phyloP scores from a whole-genome alignment of 2,329 filamentous ascomycete genomes.

The Neocucurbitaria cava region DNA sequence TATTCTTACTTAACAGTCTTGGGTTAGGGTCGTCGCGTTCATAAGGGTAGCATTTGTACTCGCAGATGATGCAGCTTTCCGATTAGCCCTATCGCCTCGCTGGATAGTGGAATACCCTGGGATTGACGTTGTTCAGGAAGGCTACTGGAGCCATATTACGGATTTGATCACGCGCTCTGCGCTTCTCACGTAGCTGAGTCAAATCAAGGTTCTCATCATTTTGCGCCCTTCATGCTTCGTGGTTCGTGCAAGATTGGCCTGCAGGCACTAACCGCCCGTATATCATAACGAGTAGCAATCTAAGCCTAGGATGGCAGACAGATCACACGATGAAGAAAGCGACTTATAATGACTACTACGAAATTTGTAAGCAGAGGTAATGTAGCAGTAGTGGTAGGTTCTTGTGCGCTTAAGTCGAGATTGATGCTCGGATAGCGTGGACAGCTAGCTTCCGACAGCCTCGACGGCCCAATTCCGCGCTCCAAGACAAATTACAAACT shows the following conservation, averaged over 20 bases:
- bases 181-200: neutral
- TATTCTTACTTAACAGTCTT: neutral
- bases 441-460: neutral
- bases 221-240: neutral
- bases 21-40: neutral
- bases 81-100: neutral
- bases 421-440: conserved; percentile 8
- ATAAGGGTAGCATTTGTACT: neutral
- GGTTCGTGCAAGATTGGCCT: neutral
- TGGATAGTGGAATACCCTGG: neutral
- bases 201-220: neutral
- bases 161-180: neutral
- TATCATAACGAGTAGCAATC: neutral
- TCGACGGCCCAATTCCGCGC: conserved; percentile 32
- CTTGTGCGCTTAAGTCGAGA: too few species aligned
- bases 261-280: neutral
- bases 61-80: neutral
- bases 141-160: too few species aligned
- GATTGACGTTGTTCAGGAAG: neutral
- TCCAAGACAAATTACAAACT: conserved; percentile 24
- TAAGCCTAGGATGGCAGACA: neutral
- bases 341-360: too few species aligned
- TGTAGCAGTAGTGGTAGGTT: too few species aligned
- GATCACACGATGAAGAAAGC: too few species aligned
- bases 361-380: neutral